phyloP scores from a whole-genome alignment of 352 stramenopile species.

The Phytophthora tentaculata region DNA sequence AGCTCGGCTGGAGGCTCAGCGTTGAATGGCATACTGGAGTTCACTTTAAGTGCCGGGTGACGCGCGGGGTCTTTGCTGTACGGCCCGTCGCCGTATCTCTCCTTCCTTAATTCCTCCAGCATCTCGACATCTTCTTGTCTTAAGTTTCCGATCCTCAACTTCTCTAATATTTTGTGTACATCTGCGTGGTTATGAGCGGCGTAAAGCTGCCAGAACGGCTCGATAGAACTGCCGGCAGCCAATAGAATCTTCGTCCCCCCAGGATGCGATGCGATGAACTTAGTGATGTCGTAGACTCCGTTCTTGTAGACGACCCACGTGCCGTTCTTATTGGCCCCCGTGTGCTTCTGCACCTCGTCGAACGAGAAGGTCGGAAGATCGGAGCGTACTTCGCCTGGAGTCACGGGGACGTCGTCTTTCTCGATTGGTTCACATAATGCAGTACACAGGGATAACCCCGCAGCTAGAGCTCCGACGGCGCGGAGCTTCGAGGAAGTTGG shows the following conservation, averaged over 20 bases:
- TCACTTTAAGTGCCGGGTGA: constrained; percentile 90
- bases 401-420: constrained; percentile 7
- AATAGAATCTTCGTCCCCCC: constrained; percentile 92
- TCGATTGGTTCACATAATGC: constrained; percentile 32
- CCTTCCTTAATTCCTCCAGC: constrained; percentile 82
- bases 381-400: constrained; percentile 42
- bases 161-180: constrained; percentile 92
- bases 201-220: constrained; percentile 97
- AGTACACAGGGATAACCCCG: constrained; percentile 13
- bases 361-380: constrained; percentile 72
- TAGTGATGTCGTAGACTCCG: constrained; percentile 97
- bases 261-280: constrained; percentile 95
- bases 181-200: constrained; percentile 94
- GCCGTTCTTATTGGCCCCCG: constrained; percentile 69
- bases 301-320: constrained; percentile 95
- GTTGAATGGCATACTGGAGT: constrained; percentile 96
- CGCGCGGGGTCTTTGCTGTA: constrained; percentile 94
- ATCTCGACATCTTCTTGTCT: constrained; percentile 88
- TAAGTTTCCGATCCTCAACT: constrained; percentile 91
- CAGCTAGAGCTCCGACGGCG: constrained; percentile 11
- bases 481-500: constrained; percentile 6
- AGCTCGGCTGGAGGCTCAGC: constrained; percentile 93
- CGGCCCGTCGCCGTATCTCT: constrained; percentile 88
- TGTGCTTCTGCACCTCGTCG: constrained; percentile 77
- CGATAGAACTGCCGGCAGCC: constrained; percentile 85